Evolutionary conservation across 2,329 filamentous ascomycete species (phyloP), one percentile per base, ranked within the genome.

Genomic region (Davidsoniella eucalypti): DNA sequence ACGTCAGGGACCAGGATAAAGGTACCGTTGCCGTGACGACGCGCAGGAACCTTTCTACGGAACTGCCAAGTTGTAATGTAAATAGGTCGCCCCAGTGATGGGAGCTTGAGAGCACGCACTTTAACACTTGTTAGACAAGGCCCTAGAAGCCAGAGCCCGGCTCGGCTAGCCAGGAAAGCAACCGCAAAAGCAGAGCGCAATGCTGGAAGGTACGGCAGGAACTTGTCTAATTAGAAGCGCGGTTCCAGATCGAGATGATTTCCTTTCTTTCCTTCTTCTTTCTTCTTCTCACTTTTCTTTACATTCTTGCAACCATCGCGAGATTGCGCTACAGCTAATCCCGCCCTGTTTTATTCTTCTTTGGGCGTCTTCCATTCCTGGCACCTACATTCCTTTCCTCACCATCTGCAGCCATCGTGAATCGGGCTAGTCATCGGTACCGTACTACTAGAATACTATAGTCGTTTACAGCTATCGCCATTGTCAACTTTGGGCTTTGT

Each of bases 331-430:
- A 33, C 29, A 33, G 29, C 29, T 33, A 33, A 33, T 33, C 29
- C 29, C 29, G 29, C 29, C 29, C 29, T 33, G 12, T 46, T 18
- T 52, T 43, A 33, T 8, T 41, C 3, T 17, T 7, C 49, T 46
- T 36, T 33, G 10, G 17, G n/a, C 43, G 54, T 14, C 45, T 47
- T 49, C 41, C 53, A 50, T 51, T 58, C 52, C 53, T 58, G 17
- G n/a, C 23, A 38, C 45, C 33, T 29, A 6, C 26, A 5, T n/a
- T 47, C 23, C 4, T 14, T 0, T 36, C 14, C 16, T 36, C 44
- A 36, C 26, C 2, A 17, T 25, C 21, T 33, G 9, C 29, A 33
- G 29, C 29, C 29, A 33, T 33, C 8, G 29, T 33, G 29, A 33
- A 33, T 33, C 29, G 29, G 29, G 29, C 29, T 33, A 12, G 12